Evolutionary conservation across 495 filamentous ascomycete species (phyloP), one percentile per base, ranked within the genome.

Genomic region (Neurospora sp.): DNA sequence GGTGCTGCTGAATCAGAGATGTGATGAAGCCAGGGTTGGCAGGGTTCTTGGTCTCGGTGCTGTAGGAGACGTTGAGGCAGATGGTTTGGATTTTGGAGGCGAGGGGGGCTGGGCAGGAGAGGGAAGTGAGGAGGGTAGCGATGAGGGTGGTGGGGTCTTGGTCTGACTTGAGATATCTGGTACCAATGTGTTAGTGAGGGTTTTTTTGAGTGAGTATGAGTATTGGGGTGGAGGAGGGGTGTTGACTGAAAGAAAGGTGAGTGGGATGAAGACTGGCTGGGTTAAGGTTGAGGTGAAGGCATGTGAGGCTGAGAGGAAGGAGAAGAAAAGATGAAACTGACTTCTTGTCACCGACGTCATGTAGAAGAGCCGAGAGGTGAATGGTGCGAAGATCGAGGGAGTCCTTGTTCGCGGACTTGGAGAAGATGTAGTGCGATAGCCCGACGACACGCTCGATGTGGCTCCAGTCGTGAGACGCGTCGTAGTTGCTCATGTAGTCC

Each of bases 281-380:
- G 22, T 22, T 22, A 22, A 22, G 22, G 22, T 22, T 22, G 22
- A 1, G 22, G 22, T 22, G 22, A 22, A 22, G 22, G 22, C 22
- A 22, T 22, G 22, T 22, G 22, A 22, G 22, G 22, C 22, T 22
- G 22, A 22, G 22, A 22, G 22, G 22, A 22, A 22, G 22, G 22
- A 22, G 22, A 22, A 22, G 22, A 22, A 22, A 22, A 22, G 20
- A 22, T 59, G 11, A 59, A 75, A 75, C 38, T 9, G 20, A 80
- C 80, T 97, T 98, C 78, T 87, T 86, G 78, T 98, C 94, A 69
- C 90, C 92, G 11, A 97, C 89, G 78, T 98, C 94, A 80, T 98
- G 94, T 1, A 97, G 87, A 0, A 96, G 86, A 4, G 93, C 93
- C 1, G 89, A 85, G 3, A 97, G 89, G 35, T 89, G 86, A 74